Conservation (phyloP, 306 rosid species). For the Vigna mungo region DNA sequence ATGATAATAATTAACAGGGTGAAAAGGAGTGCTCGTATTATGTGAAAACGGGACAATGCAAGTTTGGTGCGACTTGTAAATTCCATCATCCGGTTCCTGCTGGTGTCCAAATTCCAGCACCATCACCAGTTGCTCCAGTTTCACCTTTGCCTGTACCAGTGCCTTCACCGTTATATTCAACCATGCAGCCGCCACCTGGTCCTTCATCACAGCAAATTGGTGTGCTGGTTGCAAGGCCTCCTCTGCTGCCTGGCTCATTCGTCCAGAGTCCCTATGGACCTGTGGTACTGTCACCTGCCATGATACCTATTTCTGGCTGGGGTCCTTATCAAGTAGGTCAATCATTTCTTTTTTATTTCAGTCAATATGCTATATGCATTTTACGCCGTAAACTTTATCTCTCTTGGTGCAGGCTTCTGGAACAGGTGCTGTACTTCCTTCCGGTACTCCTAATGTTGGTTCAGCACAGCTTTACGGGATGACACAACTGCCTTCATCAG, state of each 20-base stretch:
- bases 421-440: slow-evolving; percentile 73
- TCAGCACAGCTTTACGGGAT: slow-evolving; percentile 71
- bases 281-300: slow-evolving; percentile 74
- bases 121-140: slow-evolving; percentile 61
- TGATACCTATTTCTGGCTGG: slow-evolving; percentile 85
- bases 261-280: slow-evolving; percentile 86
- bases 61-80: slow-evolving; percentile 90
- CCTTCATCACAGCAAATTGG: slow-evolving; percentile 83
- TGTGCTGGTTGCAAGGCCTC: slow-evolving; percentile 83
- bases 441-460: slow-evolving; percentile 68
- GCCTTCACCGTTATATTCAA: slow-evolving; percentile 66
- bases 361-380: slow-evolving; percentile 37
- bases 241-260: slow-evolving; percentile 73
- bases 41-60: slow-evolving; percentile 94
- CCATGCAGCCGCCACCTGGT: slow-evolving; percentile 74
- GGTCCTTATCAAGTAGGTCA: slow-evolving; percentile 79
- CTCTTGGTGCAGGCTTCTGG: slow-evolving; percentile 66
- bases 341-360: slow-evolving; percentile 43
- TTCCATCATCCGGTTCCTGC: slow-evolving; percentile 88
- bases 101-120: slow-evolving; percentile 65
- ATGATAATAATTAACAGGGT: slow-evolving; percentile 69
- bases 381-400: slow-evolving; percentile 40
- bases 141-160: slow-evolving; percentile 62
- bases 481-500: slow-evolving; percentile 68
- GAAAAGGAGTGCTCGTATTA: slow-evolving; percentile 96